Evolutionary conservation across 208 protist genomes (phyloP).

Genomic region (Lotmaria passim): DNA sequence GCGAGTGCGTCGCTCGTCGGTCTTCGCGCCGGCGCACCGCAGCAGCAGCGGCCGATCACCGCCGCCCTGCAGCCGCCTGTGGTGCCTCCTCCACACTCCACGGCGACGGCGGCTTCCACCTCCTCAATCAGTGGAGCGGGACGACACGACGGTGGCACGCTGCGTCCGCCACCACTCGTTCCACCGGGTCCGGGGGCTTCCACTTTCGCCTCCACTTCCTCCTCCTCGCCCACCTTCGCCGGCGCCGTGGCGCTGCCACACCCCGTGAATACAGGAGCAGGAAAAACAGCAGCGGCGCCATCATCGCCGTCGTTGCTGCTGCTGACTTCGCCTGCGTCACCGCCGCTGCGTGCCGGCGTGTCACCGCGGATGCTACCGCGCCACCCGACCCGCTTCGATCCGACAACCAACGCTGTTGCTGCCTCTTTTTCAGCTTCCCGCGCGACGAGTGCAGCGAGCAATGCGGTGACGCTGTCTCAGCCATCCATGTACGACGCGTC

Average conservation of each 20-base stretch:
- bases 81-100: background rate
- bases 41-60: slow-evolving; percentile 19
- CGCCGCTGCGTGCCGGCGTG: slow-evolving; percentile 56
- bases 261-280: too few species aligned
- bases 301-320: background rate
- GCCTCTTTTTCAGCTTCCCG: slow-evolving; percentile 6
- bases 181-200: background rate
- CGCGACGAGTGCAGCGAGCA: slow-evolving; percentile 23
- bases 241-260: background rate
- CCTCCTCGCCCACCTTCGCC: background rate
- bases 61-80: slow-evolving; percentile 11
- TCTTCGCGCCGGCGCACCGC: slow-evolving; percentile 2
- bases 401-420: background rate
- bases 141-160: too few species aligned
- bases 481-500: slow-evolving; percentile 15
- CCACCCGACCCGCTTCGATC: slow-evolving; percentile 38
- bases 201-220: background rate
- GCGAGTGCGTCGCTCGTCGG: background rate
- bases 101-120: background rate
- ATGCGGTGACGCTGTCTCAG: background rate
- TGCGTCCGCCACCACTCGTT: slow-evolving; percentile 4
- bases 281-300: background rate
- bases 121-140: too few species aligned
- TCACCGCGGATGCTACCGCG: slow-evolving; percentile 51
- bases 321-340: slow-evolving; percentile 29